phyloP scores from a whole-genome alignment of 768 basidiomycete genomes.

The Amanita brunnescens region DNA sequence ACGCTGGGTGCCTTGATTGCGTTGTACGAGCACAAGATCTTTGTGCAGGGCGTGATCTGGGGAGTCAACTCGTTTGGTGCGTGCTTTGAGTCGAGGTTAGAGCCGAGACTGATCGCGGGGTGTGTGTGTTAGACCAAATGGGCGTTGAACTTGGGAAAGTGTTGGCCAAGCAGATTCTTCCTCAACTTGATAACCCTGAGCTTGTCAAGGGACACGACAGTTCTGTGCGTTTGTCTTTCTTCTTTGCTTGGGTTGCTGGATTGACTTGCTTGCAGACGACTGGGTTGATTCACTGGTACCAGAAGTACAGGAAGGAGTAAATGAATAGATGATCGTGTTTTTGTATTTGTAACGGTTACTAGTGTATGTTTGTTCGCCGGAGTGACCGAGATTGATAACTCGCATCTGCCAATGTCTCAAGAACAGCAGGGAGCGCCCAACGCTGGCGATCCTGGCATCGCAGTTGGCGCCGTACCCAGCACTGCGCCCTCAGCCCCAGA shows the following conservation, averaged over 20 bases:
- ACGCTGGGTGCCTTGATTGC: conserved; percentile 55
- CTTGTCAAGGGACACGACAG: conserved; percentile 87
- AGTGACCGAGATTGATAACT: no score
- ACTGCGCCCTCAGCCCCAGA: no score
- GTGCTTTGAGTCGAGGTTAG: conserved; percentile 10
- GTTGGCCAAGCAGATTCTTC: conserved; percentile 91
- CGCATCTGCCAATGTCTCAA: no score
- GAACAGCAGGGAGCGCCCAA: no score
- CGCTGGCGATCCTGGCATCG: no score
- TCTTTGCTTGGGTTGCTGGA: not conserved
- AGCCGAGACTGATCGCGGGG: not conserved
- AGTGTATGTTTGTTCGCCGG: no score
- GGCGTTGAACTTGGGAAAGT: conserved; percentile 98
- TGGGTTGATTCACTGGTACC: conserved; percentile 95
- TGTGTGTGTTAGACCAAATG: conserved; percentile 74
- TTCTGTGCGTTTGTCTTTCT: conserved; percentile 43
- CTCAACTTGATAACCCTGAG: conserved; percentile 70
- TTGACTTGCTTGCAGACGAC: conserved; percentile 53
- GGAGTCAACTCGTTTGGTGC: conserved; percentile 96
- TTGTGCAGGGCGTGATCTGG: conserved; percentile 95
- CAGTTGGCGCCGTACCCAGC: no score
- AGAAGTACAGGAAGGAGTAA: conserved; percentile 75
- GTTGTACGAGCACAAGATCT: conserved; percentile 98
- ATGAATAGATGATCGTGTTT: not conserved
- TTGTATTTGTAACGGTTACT: no score